Evolutionary conservation across 2,329 filamentous ascomycete species (phyloP).

Genomic region (Chalaropsis thielavioides): DNA sequence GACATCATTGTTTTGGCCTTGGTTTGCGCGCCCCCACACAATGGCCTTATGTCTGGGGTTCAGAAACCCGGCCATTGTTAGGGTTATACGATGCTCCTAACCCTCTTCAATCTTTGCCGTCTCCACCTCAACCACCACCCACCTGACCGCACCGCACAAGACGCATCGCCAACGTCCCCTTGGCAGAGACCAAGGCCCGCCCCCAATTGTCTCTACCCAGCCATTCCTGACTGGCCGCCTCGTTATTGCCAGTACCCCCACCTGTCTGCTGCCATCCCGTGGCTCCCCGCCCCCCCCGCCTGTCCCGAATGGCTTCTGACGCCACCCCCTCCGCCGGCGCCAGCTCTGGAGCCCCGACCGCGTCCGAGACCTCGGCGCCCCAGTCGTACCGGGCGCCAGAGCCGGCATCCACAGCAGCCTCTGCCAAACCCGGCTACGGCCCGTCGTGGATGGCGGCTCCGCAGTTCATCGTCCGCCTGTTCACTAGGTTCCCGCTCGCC

Average conservation of each 20-base stretch:
- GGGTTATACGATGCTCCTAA: not conserved
- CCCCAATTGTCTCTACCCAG: not conserved
- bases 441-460: conserved; percentile 45
- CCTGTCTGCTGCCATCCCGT: not conserved
- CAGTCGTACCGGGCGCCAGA: no score
- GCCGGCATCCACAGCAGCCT: not conserved
- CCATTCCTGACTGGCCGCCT: not conserved
- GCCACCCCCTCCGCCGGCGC: not conserved
- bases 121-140: no score
- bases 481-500: conserved; percentile 67
- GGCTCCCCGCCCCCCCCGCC: not conserved
- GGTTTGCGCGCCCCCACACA: not conserved
- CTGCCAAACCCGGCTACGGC: not conserved
- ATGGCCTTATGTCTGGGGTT: not conserved
- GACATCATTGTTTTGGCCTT: not conserved
- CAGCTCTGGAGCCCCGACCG: not conserved
- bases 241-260: not conserved
- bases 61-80: not conserved
- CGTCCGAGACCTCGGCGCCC: not conserved
- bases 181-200: no score
- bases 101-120: not conserved
- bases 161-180: no score
- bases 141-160: no score
- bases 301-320: not conserved
- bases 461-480: conserved; percentile 62